These are phyloP conservation scores for Inga laurina DNA, from an alignment of 306 rosid species.

Conservation along the genomic window DNA sequence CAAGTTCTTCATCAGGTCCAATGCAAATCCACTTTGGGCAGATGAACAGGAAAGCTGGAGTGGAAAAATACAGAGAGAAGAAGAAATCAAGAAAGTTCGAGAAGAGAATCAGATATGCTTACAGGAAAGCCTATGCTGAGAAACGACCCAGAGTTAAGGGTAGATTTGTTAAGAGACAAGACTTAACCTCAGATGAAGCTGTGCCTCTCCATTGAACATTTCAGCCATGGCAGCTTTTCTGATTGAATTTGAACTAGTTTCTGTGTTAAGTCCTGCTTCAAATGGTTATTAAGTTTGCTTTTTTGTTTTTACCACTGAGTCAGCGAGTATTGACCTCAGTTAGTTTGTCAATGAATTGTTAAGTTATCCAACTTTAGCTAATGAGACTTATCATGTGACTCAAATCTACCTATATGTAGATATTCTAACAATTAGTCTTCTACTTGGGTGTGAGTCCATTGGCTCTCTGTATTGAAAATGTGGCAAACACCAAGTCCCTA, in stretches of 20 bases:
- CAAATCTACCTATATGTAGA: neutral
- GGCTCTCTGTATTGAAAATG: too few species aligned
- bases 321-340: neutral
- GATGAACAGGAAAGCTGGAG: slow-evolving; percentile 29
- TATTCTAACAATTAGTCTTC: neutral
- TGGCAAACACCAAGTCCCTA: too few species aligned
- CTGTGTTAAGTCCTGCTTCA: neutral
- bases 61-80: slow-evolving; percentile 26
- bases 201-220: neutral
- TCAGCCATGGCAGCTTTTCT: neutral
- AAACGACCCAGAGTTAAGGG: slow-evolving; percentile 20
- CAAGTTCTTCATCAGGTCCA: slow-evolving; percentile 9
- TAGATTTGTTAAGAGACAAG: slow-evolving; percentile 15
- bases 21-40: neutral
- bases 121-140: slow-evolving; percentile 23
- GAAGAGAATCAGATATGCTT: slow-evolving; percentile 22
- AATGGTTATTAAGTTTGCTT: neutral
- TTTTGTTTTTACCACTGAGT: neutral
- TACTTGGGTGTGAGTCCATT: too few species aligned
- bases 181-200: neutral
- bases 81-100: slow-evolving; percentile 25
- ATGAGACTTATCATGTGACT: too few species aligned
- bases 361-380: neutral
- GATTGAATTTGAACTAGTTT: neutral
- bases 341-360: neutral